Conservation (phyloP, 257 asterid species). For the Ilex asprella region DNA sequence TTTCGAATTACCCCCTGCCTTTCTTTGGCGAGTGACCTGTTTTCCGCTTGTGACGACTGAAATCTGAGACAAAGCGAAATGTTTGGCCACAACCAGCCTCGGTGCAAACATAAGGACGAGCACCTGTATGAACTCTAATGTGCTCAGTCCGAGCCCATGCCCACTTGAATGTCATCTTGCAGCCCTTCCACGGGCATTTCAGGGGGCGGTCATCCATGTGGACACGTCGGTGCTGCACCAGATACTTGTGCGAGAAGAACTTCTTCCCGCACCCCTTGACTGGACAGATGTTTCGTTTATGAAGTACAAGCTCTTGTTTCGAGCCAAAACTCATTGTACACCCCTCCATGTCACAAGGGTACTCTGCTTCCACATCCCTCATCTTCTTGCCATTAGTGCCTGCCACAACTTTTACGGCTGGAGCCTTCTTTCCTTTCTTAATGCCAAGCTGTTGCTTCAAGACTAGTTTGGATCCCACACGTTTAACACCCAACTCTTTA, state of each 20-base stretch:
- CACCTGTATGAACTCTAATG: slow-evolving; percentile 95
- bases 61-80: slow-evolving; percentile 93
- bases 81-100: slow-evolving; percentile 92
- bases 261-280: slow-evolving; percentile 92
- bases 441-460: slow-evolving; percentile 38
- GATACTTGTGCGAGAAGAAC: slow-evolving; percentile 92
- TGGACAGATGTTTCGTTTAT: slow-evolving; percentile 72
- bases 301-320: slow-evolving; percentile 72
- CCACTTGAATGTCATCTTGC: slow-evolving; percentile 99
- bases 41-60: slow-evolving; percentile 99
- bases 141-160: slow-evolving; percentile 99
- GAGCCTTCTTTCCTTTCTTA: slow-evolving; percentile 28
- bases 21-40: slow-evolving; percentile 86
- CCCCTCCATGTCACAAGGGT: slow-evolving; percentile 75
- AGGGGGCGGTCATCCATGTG: slow-evolving; percentile 97
- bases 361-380: slow-evolving; percentile 52
- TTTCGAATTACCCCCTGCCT: slow-evolving; percentile 27
- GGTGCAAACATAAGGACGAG: slow-evolving; percentile 79
- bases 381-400: slow-evolving; percentile 26
- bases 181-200: slow-evolving; percentile 98
- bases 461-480: slow-evolving; percentile 15
- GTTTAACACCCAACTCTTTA: slow-evolving; percentile 22
- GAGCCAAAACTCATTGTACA: slow-evolving; percentile 78
- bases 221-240: slow-evolving; percentile 94
- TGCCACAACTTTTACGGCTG: slow-evolving; percentile 2